These are phyloP conservation scores for Teunomyces pallodes DNA, from an alignment of 805 yeast genomes.

Conservation along the genomic window DNA sequence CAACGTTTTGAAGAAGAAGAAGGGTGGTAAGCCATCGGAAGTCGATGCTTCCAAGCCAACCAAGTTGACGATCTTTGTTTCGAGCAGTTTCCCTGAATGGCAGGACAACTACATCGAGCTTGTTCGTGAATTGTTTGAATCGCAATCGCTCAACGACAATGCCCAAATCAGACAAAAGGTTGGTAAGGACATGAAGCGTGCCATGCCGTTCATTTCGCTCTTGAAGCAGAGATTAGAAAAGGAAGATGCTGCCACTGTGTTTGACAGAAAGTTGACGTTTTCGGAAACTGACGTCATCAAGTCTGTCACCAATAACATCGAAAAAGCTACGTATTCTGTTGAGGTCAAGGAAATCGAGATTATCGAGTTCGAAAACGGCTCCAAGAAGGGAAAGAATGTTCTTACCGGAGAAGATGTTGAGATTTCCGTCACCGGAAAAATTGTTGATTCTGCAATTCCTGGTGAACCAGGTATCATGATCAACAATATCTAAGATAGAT, in stretches of 20 bases:
- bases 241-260: constrained; percentile 74
- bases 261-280: constrained; percentile 85
- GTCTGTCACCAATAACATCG: constrained; percentile 51
- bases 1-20: constrained; percentile 72
- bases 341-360: constrained; percentile 56
- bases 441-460: constrained; percentile 82
- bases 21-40: constrained; percentile 74
- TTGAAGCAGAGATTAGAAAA: constrained; percentile 74
- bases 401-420: constrained; percentile 68
- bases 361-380: constrained; percentile 62
- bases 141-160: constrained; percentile 62
- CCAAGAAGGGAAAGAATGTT: constrained; percentile 60
- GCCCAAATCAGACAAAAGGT: constrained; percentile 61
- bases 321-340: constrained; percentile 60
- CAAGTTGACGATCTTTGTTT: constrained; percentile 66
- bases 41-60: constrained; percentile 75
- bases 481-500: constrained; percentile 48
- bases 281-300: constrained; percentile 70
- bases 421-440: constrained; percentile 62
- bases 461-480: constrained; percentile 88
- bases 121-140: constrained; percentile 72
- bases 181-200: constrained; percentile 92
- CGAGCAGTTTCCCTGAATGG: constrained; percentile 77
- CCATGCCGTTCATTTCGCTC: constrained; percentile 92
- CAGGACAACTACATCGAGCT: constrained; percentile 60